Base-by-base conservation (phyloP, 2,329 filamentous ascomycete species). In the Uncinocarpus reesii region DNA sequence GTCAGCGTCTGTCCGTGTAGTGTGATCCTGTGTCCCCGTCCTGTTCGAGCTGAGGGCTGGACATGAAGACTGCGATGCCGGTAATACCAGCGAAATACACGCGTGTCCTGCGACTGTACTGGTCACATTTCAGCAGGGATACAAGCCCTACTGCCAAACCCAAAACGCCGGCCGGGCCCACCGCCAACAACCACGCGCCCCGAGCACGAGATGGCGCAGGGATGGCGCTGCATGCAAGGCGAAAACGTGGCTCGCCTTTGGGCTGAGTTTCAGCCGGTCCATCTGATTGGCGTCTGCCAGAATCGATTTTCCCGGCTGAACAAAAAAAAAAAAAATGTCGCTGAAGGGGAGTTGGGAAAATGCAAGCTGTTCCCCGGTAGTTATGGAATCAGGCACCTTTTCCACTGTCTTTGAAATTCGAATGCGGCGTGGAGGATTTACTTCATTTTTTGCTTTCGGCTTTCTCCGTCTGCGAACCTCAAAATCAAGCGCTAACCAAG, bases 241-340 rank as follows among this genome's bases (percentile, higher is more conserved):
- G 38, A 48, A 48, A 48, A 48, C 46, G 46, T 48, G 46, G 46
- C 46, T 48, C 29, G 16, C 46, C 32, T 48, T 48, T 42, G 18
- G 46, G 46, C 16, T 23, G 42, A 48, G 46, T 23, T 13, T 16
- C 8, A 6, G 26, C 35, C 11, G 13, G 18, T 24, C 32, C 20
- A 24, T 21, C 16, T 26, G 15, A 26, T 26, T 26, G 36, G 36
- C 11, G 26, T 40, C 36, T n/a, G 21, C 36, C 36, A 40, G 11
- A n/a, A 2, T 26, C 11, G n/a, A n/a, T n/a, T n/a, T n/a, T n/a
- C n/a, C n/a, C n/a, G n/a, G n/a, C n/a, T n/a, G n/a, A n/a, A n/a
- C n/a, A n/a, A n/a, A n/a, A n/a, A n/a, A n/a, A n/a, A n/a, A n/a
- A n/a, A n/a, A n/a, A n/a, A n/a, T n/a, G n/a, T 24, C 3, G 10